These are phyloP conservation scores for Pyricularia pennisetigena DNA, from an alignment of 2,329 filamentous ascomycete species.

Conservation along the genomic window DNA sequence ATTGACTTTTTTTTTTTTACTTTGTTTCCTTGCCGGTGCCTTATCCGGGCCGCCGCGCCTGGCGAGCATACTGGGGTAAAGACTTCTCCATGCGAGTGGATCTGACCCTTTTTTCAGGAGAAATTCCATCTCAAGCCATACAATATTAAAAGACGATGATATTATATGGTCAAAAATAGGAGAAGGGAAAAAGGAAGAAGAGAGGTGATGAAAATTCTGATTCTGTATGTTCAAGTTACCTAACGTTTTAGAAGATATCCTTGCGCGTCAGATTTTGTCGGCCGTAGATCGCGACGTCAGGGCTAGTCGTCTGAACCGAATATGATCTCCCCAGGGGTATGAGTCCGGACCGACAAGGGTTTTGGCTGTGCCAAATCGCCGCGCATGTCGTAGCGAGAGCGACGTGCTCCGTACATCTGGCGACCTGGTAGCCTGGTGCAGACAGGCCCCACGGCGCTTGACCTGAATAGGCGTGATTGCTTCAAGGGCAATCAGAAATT, in stretches of 20 bases:
- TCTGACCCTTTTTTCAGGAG: too few relatives aligned
- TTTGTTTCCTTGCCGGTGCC: too few relatives aligned
- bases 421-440: neutral
- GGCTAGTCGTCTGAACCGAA: slow-evolving; percentile 27
- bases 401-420: neutral
- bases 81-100: too few relatives aligned
- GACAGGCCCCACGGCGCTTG: neutral
- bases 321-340: slow-evolving; percentile 26
- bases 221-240: slow-evolving; percentile 15
- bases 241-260: slow-evolving; percentile 15
- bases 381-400: slow-evolving; percentile 3
- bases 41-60: too few relatives aligned
- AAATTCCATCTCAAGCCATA: too few relatives aligned
- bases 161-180: too few relatives aligned
- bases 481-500: neutral
- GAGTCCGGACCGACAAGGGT: slow-evolving; percentile 15
- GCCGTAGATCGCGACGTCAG: slow-evolving; percentile 28
- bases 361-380: slow-evolving; percentile 9
- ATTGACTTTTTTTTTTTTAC: too few relatives aligned
- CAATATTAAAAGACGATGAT: too few relatives aligned
- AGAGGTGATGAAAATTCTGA: slow-evolving; percentile 10
- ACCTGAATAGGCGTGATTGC: neutral
- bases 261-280: slow-evolving; percentile 25
- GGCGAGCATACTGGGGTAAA: too few relatives aligned
- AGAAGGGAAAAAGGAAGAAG: neutral